Evolutionary conservation across 2,329 filamentous ascomycete species (phyloP).

Genomic region (Xylaria polymorpha): DNA sequence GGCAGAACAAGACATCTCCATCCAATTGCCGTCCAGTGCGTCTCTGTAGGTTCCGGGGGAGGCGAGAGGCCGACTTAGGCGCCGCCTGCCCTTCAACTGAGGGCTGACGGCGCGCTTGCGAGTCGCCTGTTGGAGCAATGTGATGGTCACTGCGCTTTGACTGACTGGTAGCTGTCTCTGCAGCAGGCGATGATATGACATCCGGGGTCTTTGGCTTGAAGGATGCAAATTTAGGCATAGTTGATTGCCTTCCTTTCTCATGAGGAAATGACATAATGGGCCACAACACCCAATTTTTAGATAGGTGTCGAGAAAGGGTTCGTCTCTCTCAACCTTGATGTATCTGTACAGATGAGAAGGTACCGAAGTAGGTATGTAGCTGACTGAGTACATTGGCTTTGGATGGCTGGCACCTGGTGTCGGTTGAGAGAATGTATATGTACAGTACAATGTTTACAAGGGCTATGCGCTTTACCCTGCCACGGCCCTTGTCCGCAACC

Average conservation of each 20-base stretch:
- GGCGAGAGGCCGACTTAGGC: slow-evolving; percentile 21
- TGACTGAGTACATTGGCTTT: too few species aligned
- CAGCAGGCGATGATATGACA: neutral
- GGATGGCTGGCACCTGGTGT: too few species aligned
- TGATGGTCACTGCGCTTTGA: slow-evolving; percentile 22
- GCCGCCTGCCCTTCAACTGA: slow-evolving; percentile 26
- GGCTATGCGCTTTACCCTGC: neutral
- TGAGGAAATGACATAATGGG: slow-evolving; percentile 43
- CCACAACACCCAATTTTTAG: slow-evolving; percentile 12
- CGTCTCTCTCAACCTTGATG: neutral
- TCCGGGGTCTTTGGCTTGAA: slow-evolving; percentile 62
- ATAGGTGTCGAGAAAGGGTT: neutral
- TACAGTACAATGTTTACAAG: neutral
- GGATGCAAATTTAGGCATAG: slow-evolving; percentile 78
- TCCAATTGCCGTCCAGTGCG: slow-evolving; percentile 27
- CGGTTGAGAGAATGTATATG: too few species aligned
- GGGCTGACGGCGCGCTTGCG: slow-evolving; percentile 22
- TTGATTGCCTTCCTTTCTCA: slow-evolving; percentile 43
- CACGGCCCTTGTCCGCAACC: too few species aligned
- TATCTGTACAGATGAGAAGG: neutral
- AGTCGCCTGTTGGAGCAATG: slow-evolving; percentile 15
- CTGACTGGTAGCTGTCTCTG: slow-evolving; percentile 36
- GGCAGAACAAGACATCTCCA: slow-evolving; percentile 59
- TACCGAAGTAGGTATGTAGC: too few species aligned
- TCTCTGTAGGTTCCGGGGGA: slow-evolving; percentile 30